Conservation (phyloP, 345 rosid genomes). For the Salix caprea region DNA sequence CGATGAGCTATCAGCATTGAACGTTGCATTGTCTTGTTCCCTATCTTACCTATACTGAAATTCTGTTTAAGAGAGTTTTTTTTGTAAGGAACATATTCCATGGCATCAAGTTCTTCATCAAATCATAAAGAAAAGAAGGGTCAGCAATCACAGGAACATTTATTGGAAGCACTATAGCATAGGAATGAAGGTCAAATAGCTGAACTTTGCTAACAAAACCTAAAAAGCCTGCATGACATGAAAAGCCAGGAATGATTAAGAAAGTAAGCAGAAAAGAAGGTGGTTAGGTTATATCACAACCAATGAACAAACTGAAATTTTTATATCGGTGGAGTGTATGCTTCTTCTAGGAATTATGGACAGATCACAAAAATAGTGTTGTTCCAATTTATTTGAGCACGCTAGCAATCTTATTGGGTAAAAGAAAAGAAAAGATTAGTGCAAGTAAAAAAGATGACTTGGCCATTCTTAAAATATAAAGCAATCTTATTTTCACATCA, state of each 20-base stretch:
- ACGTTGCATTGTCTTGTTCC: slow-evolving; percentile 77
- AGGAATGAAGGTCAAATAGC: neutral
- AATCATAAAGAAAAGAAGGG: neutral
- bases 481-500: too few relatives aligned
- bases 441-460: too few relatives aligned
- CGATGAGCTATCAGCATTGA: slow-evolving; percentile 71
- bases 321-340: neutral
- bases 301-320: neutral
- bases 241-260: neutral
- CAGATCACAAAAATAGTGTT: too few relatives aligned
- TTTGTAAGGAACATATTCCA: too few relatives aligned
- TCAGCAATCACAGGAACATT: neutral
- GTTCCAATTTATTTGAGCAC: too few relatives aligned
- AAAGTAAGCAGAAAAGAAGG: neutral
- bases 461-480: too few relatives aligned
- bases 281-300: neutral
- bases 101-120: neutral
- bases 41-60: slow-evolving; percentile 61
- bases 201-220: neutral
- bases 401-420: too few relatives aligned
- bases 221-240: neutral
- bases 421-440: too few relatives aligned
- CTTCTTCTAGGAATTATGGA: neutral
- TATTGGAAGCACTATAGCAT: neutral
- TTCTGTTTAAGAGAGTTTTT: neutral